Base-by-base conservation (phyloP, 805 yeast species). In the Komagataella ulmi region DNA sequence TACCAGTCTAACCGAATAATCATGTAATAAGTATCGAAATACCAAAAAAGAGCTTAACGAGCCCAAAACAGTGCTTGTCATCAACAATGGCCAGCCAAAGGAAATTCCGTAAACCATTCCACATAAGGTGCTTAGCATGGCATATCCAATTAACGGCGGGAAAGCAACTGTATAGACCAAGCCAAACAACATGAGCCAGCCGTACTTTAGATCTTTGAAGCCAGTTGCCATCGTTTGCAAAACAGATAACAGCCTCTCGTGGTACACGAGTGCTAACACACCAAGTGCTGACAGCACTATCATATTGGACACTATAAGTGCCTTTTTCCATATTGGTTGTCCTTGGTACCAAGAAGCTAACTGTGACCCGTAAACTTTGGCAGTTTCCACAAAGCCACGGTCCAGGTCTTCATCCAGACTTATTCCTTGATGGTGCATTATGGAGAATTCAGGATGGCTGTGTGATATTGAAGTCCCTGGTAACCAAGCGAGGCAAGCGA, bases 101-200 rank as follows among this genome's bases (percentile, higher is more conserved):
- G 71, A 66, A 10, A 81, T 73, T 54, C 97, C 98, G 63, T 83
- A 93, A 7, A 84, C 76, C 77, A 88, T 80, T 2, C 98, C 99
- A 3, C 81, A 71, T 14, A 83, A 61, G 48, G 85, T 74, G 17
- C 84, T 75, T 17, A 86, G 64, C 18, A 83, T 73, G 3, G 91
- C 76, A 66, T 83, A 90, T 1, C 99, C 99, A 40, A 88, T 65
- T 57, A 91, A 56, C 1, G 98, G 99, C 1, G 99, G 98, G 70
- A 91, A 90, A 0, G 93, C 81, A 3, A 90, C 89, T 1, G 74
- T 24, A 56, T 83, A 76, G 3, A 89, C 65, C 48, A 83, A 63
- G 3, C 65, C 17, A 50, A 81, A 75, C 53, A 90, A 61, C 0
- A 80, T 56, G 3, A 73, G 53, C 10, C 68, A 66, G 0, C 83